phyloP scores from a whole-genome alignment of 352 stramenopile species.

The Globisporangium solare region DNA sequence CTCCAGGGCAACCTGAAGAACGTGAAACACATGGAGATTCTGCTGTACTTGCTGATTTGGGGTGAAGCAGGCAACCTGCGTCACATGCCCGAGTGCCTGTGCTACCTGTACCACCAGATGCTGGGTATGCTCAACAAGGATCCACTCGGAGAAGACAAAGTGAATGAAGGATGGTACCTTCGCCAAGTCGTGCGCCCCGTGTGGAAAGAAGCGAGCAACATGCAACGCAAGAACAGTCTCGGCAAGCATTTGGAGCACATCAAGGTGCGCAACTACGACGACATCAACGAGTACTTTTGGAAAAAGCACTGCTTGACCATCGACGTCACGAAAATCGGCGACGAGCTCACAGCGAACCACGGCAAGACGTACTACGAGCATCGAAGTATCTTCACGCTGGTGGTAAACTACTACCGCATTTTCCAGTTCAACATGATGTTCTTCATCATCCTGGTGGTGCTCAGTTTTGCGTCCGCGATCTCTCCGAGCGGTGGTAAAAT shows the following conservation, averaged over 20 bases:
- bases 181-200: constrained; percentile 49
- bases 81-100: constrained; percentile 96
- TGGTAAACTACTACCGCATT: constrained; percentile 76
- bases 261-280: constrained; percentile 73
- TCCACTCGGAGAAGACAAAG: constrained; percentile 41
- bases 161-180: constrained; percentile 51
- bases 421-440: constrained; percentile 84
- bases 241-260: constrained; percentile 65
- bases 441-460: constrained; percentile 53
- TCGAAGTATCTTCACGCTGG: constrained; percentile 66
- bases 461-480: constrained; percentile 54
- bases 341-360: constrained; percentile 52
- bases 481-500: constrained; percentile 49
- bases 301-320: constrained; percentile 62
- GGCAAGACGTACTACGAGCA: constrained; percentile 79
- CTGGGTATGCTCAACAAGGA: constrained; percentile 51
- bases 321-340: constrained; percentile 41
- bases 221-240: constrained; percentile 56
- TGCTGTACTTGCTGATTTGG: constrained; percentile 95
- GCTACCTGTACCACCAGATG: constrained; percentile 93
- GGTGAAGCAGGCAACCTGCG: constrained; percentile 94
- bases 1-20: constrained; percentile 50
- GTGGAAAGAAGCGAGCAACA: constrained; percentile 61
- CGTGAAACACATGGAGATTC: constrained; percentile 86
- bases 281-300: constrained; percentile 83